These are phyloP conservation scores for Annona cherimola DNA, from an alignment of 164 flowering plant species.

Conservation along the genomic window DNA sequence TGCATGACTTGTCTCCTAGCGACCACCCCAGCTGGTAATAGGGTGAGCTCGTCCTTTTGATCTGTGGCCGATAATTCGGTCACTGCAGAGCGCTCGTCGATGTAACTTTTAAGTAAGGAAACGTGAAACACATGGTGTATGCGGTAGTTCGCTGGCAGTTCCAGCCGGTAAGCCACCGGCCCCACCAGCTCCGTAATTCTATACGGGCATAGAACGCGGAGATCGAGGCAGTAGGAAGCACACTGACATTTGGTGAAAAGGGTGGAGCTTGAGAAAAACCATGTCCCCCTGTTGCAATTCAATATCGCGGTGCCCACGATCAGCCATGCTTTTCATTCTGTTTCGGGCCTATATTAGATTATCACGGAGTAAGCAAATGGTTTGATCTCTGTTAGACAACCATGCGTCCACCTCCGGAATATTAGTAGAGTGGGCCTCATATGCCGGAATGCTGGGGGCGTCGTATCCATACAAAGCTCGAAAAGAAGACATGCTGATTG, in stretches of 20 bases:
- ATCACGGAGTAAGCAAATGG: not conserved
- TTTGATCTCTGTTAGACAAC: not conserved
- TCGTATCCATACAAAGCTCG: not conserved
- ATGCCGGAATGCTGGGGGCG: not conserved
- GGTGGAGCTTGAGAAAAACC: conserved; percentile 7
- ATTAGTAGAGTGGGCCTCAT: not conserved
- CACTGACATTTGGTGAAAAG: not conserved
- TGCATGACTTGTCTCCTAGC: no score
- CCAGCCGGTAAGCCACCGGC: not conserved
- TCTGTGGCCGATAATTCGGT: no score
- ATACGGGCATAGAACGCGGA: not conserved
- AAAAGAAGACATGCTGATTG: not conserved
- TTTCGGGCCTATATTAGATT: not conserved
- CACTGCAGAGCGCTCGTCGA: no score
- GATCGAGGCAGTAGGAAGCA: not conserved
- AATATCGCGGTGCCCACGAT: not conserved
- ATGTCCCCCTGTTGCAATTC: not conserved
- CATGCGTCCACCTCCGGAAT: not conserved
- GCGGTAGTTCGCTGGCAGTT: not conserved
- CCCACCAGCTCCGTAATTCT: not conserved
- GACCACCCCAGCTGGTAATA: no score
- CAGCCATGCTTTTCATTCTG: not conserved
- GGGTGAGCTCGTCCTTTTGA: no score
- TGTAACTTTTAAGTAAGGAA: no score
- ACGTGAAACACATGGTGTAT: no score